A percentile compares a stretch with the other conserved stretches of the same genome.
Evolutionary conservation across 2,329 filamentous ascomycete genomes (phyloP).

Genomic region (Apiospora koreana): DNA sequence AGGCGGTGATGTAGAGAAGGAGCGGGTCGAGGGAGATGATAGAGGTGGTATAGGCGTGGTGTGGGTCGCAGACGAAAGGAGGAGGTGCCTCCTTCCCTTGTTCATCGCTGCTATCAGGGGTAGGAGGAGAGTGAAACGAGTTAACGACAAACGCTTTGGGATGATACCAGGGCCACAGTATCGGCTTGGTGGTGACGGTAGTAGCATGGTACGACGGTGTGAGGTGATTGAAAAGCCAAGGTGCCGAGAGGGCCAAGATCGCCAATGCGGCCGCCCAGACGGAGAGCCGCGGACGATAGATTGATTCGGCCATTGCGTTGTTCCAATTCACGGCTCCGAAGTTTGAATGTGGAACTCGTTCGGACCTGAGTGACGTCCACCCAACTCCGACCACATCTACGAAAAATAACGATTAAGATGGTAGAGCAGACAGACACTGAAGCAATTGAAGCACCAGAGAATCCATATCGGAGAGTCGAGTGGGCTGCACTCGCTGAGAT

Average conservation of each 20-base stretch:
- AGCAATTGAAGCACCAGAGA: background rate
- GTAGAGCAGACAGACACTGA: background rate
- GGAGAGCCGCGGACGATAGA: background rate
- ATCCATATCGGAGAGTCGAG: background rate
- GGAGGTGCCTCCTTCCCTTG: background rate
- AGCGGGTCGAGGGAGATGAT: slow-evolving; percentile 39
- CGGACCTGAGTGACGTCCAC: background rate
- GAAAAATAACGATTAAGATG: background rate
- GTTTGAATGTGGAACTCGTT: background rate
- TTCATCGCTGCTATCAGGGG: background rate
- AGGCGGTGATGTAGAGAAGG: slow-evolving; percentile 40
- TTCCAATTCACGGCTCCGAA: background rate
- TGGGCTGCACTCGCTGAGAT: background rate
- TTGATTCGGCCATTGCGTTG: background rate
- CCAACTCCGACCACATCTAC: background rate
- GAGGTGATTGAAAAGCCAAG: background rate
- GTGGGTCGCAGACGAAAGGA: slow-evolving; percentile 28
- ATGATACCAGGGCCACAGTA: background rate
- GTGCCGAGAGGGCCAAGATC: slow-evolving; percentile 1
- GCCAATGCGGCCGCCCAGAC: background rate
- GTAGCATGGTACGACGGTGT: background rate
- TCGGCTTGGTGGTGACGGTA: background rate
- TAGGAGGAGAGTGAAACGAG: background rate
- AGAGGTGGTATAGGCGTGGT: slow-evolving; percentile 34
- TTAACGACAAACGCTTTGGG: background rate